These are phyloP conservation scores for Tuber aestivum DNA, from an alignment of 495 filamentous ascomycete genomes.

Conservation along the genomic window DNA sequence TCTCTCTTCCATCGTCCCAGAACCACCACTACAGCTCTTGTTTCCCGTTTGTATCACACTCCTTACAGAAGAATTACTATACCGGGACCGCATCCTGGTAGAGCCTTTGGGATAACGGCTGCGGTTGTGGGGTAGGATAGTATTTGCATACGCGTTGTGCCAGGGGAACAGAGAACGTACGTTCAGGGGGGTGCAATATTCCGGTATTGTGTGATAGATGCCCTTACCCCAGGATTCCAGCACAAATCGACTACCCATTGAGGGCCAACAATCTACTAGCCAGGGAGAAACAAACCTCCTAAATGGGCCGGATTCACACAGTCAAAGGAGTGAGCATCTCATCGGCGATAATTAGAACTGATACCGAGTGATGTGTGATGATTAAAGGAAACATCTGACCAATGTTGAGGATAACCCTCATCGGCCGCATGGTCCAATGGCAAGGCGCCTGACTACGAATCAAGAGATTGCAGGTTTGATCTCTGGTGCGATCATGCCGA, in stretches of 20 bases:
- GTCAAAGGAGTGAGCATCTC: neutral
- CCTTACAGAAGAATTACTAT: neutral
- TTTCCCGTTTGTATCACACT: neutral
- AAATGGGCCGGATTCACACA: neutral
- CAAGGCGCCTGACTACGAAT: conserved; percentile 68
- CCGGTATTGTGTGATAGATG: neutral
- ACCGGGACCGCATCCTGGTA: neutral
- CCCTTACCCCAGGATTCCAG: neutral
- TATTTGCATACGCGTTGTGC: neutral
- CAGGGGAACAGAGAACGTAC: neutral
- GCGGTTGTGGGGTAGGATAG: neutral
- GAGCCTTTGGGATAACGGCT: neutral
- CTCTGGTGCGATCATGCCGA: conserved; percentile 17
- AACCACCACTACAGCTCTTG: neutral
- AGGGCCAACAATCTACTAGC: no score
- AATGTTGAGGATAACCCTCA: neutral
- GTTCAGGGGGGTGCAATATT: neutral
- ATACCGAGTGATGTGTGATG: neutral
- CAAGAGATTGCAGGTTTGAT: conserved; percentile 53
- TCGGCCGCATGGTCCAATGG: conserved; percentile 55
- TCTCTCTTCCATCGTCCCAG: neutral
- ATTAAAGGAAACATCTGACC: neutral
- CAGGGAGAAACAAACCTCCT: neutral
- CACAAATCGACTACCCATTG: neutral
- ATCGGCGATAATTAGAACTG: neutral